A percentile compares a stretch with the other conserved stretches of the same genome.
phyloP scores from a whole-genome alignment of 192 early-diverging fungal species.

The Coemansia sp. region DNA sequence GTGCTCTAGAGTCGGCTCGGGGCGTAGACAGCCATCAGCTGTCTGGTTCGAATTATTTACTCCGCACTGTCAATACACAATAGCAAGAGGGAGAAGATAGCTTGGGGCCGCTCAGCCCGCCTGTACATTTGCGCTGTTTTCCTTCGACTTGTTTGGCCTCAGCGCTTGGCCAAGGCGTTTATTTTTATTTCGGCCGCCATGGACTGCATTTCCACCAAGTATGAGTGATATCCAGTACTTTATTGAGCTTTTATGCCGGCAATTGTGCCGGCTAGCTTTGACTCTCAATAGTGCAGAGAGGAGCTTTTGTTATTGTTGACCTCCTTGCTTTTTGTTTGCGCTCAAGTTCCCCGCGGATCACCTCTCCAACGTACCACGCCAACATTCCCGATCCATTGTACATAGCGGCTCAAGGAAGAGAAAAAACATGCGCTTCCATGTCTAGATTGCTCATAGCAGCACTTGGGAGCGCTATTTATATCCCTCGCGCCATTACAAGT shows the following conservation, averaged over 20 bases:
- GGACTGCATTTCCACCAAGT: not conserved
- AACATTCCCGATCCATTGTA: not conserved
- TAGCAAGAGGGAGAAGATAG: not conserved
- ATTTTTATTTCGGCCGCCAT: not conserved
- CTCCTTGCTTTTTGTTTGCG: not conserved
- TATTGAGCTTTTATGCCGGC: not conserved
- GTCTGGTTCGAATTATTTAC: not conserved
- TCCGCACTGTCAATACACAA: not conserved
- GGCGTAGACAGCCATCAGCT: not conserved
- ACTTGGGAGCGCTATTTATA: not conserved
- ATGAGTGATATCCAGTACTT: conserved; percentile 1
- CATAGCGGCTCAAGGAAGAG: too few relatives aligned
- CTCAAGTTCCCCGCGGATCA: not conserved
- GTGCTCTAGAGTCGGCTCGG: not conserved
- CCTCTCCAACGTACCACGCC: not conserved
- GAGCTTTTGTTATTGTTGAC: not conserved
- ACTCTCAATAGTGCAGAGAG: not conserved
- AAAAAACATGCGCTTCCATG: not conserved
- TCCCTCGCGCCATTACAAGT: not conserved
- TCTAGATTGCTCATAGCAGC: not conserved
- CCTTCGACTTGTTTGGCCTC: not conserved
- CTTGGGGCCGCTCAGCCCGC: not conserved
- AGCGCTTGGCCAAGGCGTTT: not conserved
- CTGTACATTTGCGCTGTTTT: not conserved
- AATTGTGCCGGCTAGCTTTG: not conserved